Percentiles rank a stretch among this genome's conserved stretches.
Evolutionary conservation across 345 rosid species (phyloP).

Genomic region (Aquilaria sinensis): DNA sequence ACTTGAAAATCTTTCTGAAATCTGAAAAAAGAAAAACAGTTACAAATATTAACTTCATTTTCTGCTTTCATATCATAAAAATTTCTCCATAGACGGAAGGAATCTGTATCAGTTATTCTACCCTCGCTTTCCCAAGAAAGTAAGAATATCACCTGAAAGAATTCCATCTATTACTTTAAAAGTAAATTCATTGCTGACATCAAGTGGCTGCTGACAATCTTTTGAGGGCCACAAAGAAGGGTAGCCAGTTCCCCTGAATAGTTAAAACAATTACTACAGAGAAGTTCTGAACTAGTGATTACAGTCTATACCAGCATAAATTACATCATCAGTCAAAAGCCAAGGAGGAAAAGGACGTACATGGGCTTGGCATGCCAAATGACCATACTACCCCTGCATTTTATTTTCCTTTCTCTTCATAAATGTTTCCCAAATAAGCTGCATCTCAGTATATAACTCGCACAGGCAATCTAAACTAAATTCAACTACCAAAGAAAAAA

Average conservation of each 20-base stretch:
- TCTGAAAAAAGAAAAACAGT: conserved; percentile 6
- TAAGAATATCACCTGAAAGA: conserved; percentile 48
- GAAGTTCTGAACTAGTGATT: too few relatives aligned
- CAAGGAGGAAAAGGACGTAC: too few relatives aligned
- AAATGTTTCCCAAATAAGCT: too few relatives aligned
- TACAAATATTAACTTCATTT: conserved; percentile 2
- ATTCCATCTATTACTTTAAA: conserved; percentile 68
- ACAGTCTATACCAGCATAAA: too few relatives aligned
- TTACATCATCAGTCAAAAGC: too few relatives aligned
- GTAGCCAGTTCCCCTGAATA: conserved; percentile 64
- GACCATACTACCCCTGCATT: too few relatives aligned
- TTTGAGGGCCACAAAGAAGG: conserved; percentile 74
- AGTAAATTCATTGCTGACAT: conserved; percentile 61
- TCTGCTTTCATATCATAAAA: conserved; percentile 1
- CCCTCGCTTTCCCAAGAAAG: neutral
- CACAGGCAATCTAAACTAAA: too few relatives aligned
- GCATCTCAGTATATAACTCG: too few relatives aligned
- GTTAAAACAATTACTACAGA: neutral
- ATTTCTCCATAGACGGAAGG: neutral
- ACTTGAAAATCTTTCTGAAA: conserved; percentile 73
- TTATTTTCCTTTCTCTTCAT: too few relatives aligned
- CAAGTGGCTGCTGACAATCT: conserved; percentile 63
- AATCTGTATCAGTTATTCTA: neutral
- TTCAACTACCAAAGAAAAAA: too few relatives aligned
- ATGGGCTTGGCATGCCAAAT: too few relatives aligned